These are phyloP conservation scores for Leishmania amazonensis DNA, from an alignment of 208 protist species.

Conservation along the genomic window DNA sequence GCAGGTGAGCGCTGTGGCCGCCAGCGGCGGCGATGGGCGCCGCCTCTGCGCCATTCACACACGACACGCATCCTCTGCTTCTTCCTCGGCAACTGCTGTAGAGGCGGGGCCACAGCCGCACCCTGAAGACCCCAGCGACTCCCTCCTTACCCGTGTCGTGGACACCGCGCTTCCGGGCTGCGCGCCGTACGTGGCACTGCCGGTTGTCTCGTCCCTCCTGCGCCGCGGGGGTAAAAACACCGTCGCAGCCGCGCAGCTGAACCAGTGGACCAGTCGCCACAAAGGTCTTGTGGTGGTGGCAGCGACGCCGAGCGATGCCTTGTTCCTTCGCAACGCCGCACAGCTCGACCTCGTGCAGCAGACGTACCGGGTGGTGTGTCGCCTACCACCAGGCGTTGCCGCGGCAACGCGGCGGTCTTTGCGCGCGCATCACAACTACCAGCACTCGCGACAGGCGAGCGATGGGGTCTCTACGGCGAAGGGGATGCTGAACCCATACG, in stretches of 20 bases:
- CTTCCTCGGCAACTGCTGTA: background rate
- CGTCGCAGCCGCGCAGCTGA: constrained; percentile 35
- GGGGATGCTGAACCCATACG: constrained; percentile 37
- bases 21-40: constrained; percentile 23
- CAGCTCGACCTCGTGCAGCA: constrained; percentile 61
- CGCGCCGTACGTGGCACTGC: constrained; percentile 25
- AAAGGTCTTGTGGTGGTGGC: constrained; percentile 67
- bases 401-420: constrained; percentile 18
- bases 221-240: constrained; percentile 4
- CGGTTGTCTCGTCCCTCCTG: constrained; percentile 32
- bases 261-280: constrained; percentile 47
- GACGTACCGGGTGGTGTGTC: constrained; percentile 70
- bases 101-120: constrained; percentile 22
- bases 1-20: constrained; percentile 36
- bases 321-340: constrained; percentile 65
- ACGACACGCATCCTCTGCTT: constrained; percentile 1
- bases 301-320: constrained; percentile 35
- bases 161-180: constrained; percentile 49
- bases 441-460: background rate
- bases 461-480: background rate
- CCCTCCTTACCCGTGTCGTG: constrained; percentile 44
- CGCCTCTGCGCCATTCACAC: constrained; percentile 34
- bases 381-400: constrained; percentile 53
- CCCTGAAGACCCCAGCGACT: constrained; percentile 56
- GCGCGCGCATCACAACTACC: background rate